Evolutionary conservation across 768 basidiomycete genomes (phyloP), one percentile per base, ranked within the genome.

Genomic region (Floccularia luteovirens): DNA sequence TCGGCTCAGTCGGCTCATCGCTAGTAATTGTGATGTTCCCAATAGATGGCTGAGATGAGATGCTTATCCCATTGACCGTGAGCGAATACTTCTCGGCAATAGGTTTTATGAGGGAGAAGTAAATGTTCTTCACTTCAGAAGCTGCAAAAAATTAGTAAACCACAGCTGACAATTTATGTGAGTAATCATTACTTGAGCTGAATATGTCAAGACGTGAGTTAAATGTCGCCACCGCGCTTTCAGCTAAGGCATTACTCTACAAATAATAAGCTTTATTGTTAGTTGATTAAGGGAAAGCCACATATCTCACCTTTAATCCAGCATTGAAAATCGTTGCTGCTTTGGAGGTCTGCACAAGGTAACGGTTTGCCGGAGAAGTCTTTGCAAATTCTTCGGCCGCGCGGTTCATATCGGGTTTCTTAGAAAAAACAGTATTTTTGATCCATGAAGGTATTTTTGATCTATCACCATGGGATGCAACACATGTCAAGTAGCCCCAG

Each of bases 331-430:
- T 49, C 3, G 57, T 59, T 10, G 57, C 48, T 5, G 54, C 57
- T 40, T 59, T 59, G 1, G 55, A 57, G 0, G 57, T 59, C 34
- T 59, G 57, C 14, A 59, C 43, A 6, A 59, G 52, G 43, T 56
- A 59, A 11, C 52, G 48, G 43, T 56, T 56, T 12, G 39, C 42
- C 1, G 32, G 32, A 2, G 55, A 51, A 5, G 43, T 53, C 20
- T 49, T 24, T 2, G 57, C 55, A 31, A 59, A 59, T 14, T 42
- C 41, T 7, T 45, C 16, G 3, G 57, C 57, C 4, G 54, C 48
- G 1, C 39, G 36, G 12, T 44, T 38, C 42, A 54, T 50, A 24
- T 57, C 44, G 11, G 57, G 57, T n/a, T 48, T 17, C 12, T 46
- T 44, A 2, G 48, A 47, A 1, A 39, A 44, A 12, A 53, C 36